Evolutionary conservation across 768 basidiomycete species (phyloP), one percentile per base, ranked within the genome.

Genomic region (Cantharellus anzutake): DNA sequence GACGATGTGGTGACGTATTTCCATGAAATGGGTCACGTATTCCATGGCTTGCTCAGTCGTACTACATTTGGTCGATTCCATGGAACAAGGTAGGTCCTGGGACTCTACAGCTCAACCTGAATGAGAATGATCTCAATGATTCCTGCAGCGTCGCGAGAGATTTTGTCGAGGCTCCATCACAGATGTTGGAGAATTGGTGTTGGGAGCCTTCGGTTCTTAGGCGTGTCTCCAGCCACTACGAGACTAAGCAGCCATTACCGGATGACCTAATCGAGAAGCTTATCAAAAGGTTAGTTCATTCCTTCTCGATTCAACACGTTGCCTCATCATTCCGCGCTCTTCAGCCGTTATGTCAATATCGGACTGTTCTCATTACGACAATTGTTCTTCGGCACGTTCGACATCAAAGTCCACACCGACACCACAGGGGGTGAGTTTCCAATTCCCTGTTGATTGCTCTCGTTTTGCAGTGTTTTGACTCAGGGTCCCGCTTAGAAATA

Each of bases 131-230:
- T 29, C 20, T 29, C 20, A 29, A 29, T 29, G 20, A 29, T 29
- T 5, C 35, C 41, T 59, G 5, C 58, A 75, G 79, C 37, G 83
- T 86, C 35, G 83, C 84, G 4, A 71, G 83, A 3, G 87, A 90
- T 69, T 89, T 89, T 63, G 88, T 89, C 5, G 88, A 92, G 70
- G 89, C 89, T 2, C 90, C 89, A 0, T 85, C 83, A 16, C 88
- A 93, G 71, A 91, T 91, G 89, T 73, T 91, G 62, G 90, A 93
- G 71, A 88, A 91, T 66, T 92, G 89, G 89, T 89, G 86, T 65
- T 90, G 85, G 84, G 86, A 89, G 67, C 83, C 81, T 0, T 76
- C 79, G 57, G 85, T 88, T 11, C 75, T 92, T 4, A 73, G 80
- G 64, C 72, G 76, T 63, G 84, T 93, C 81, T 88, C 85, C 16